Percentiles rank a stretch among this genome's conserved stretches.
Conservation (phyloP, 1,284 basidiomycete genomes). For the Taiwanofungus camphoratus region DNA sequence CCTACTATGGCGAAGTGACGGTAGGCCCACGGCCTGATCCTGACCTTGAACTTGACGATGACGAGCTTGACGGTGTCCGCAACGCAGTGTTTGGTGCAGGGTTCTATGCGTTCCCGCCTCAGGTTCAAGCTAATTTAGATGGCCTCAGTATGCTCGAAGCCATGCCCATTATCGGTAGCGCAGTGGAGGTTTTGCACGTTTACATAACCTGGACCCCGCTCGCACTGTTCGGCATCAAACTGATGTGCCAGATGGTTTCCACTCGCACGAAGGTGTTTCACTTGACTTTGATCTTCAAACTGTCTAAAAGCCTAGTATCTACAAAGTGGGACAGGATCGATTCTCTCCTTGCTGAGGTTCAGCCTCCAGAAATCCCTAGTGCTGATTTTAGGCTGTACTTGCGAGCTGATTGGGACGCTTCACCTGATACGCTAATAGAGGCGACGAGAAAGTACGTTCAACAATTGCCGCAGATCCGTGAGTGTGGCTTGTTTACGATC, state of each 20-base stretch:
- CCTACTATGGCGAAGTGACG: not conserved
- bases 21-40: not conserved
- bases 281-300: not conserved
- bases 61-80: constrained; percentile 2
- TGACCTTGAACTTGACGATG: constrained; percentile 5
- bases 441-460: no score
- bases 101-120: not conserved
- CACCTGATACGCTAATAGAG: no score
- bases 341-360: constrained; percentile 1
- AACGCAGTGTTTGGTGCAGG: constrained; percentile 1
- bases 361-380: no score
- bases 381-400: no score
- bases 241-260: constrained; percentile 4
- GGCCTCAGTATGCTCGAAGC: constrained; percentile 1
- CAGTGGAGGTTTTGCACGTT: not conserved
- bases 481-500: no score
- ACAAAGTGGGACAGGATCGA: constrained; percentile 2
- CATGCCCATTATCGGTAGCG: constrained; percentile 1
- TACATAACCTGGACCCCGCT: constrained; percentile 5
- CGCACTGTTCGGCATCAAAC: constrained; percentile 4
- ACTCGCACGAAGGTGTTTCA: not conserved
- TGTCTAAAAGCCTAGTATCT: not conserved
- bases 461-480: no score
- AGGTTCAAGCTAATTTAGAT: not conserved
- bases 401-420: no score